Evolutionary conservation across 768 basidiomycete species (phyloP), one percentile per base, ranked within the genome.

Genomic region (Austroboletus eburneus): DNA sequence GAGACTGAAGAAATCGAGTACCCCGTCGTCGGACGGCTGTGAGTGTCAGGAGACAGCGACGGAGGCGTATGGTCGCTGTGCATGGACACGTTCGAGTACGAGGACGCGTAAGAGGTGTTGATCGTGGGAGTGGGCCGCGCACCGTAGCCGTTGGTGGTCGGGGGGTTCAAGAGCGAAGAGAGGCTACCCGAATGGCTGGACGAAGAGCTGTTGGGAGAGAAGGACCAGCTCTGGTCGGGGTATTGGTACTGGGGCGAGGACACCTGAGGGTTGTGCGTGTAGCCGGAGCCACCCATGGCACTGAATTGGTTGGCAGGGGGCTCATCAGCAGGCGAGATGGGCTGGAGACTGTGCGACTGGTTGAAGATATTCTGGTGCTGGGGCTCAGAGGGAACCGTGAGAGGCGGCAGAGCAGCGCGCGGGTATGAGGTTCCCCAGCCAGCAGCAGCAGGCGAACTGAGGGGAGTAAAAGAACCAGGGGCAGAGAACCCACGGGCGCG

Each of bases 1-100:
- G 84, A 85, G 54, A 89, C 86, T 12, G 86, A 88, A 2, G 86
- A 83, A 46, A 89, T 87, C 32, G 89, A 90, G 65, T 91, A 91
- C 16, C 89, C 87, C 0, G 89, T 90, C 2, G 83, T 85, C 1
- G 89, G 89, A 42, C 89, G 81, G 66, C 86, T 87, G 43, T 64
- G 62, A 0, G 62, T 65, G 63, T 91, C 89, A 5, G 89, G 89
- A 4, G 89, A 91, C 54, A 87, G 65, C 8, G 73, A 71, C 1
- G 85, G 87, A 0, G 85, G 85, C 29, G 80, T 80, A 55, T 84
- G 81, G 50, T 82, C 80, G 35, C 74, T 74, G 60, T 80, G 77
- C 73, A 85, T 76, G 34, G 81, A 80, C 72, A 85, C 75, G 24
- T 76, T 78, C 7, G 83, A 81, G 68, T 86, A 87, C 4, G 85